Percentiles rank a stretch among this genome's conserved stretches.
These are phyloP conservation scores for Malassezia equina DNA, from an alignment of 1,284 basidiomycete species.

Conservation along the genomic window DNA sequence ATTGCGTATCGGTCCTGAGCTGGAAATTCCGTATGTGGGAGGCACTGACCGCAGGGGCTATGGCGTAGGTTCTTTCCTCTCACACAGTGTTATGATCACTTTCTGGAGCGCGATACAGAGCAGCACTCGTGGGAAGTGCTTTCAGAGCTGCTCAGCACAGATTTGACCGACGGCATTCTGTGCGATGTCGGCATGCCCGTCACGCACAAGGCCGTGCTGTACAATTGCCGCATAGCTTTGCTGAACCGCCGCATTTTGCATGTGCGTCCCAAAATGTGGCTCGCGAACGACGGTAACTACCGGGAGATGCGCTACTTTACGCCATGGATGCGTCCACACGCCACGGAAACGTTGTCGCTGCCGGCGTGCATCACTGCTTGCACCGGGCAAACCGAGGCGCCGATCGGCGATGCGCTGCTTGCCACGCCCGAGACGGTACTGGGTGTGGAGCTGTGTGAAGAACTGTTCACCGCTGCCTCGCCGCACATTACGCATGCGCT, in stretches of 20 bases:
- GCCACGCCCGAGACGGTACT: conserved; percentile 90
- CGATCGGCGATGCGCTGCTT: conserved; percentile 88
- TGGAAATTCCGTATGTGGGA: conserved; percentile 74
- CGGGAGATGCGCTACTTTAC: conserved; percentile 92
- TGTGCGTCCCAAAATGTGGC: conserved; percentile 98
- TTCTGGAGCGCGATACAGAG: conserved; percentile 36
- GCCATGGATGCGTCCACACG: conserved; percentile 78
- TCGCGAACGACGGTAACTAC: conserved; percentile 97
- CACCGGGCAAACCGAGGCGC: conserved; percentile 85
- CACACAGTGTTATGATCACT: conserved; percentile 39
- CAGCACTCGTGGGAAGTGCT: conserved; percentile 45
- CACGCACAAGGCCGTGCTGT: conserved; percentile 89
- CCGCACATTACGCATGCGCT: conserved; percentile 94
- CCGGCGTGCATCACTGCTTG: conserved; percentile 74
- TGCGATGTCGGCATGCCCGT: conserved; percentile 56
- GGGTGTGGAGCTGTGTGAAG: conserved; percentile 91
- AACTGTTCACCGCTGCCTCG: conserved; percentile 88
- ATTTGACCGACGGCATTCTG: conserved; percentile 37
- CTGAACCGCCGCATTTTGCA: conserved; percentile 74
- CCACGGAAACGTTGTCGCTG: conserved; percentile 78
- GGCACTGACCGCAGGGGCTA: conserved; percentile 20
- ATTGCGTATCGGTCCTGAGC: conserved; percentile 88
- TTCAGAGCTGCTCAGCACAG: conserved; percentile 28
- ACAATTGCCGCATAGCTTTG: conserved; percentile 87
- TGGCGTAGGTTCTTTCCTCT: conserved; percentile 15